Evolutionary conservation across 1,139 yeast species (phyloP).

Genomic region (Scheffersomyces illinoinensis): DNA sequence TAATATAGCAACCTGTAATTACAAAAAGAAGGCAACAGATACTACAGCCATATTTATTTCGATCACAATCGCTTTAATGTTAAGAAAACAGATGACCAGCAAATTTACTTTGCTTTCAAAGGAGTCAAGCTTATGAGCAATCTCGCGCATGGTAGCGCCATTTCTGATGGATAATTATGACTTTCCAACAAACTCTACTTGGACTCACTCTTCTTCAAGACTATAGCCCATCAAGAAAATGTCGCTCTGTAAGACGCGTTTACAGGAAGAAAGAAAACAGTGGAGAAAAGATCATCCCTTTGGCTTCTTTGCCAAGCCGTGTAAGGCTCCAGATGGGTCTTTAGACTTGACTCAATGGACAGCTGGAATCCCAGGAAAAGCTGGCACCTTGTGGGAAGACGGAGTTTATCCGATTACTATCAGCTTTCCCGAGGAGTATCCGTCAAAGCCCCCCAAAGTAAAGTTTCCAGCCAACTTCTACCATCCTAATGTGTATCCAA

Average conservation of each 20-base stretch:
- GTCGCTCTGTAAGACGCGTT: constrained; percentile 71
- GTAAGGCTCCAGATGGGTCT: constrained; percentile 74
- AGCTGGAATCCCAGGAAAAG: constrained; percentile 94
- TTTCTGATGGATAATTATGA: neutral
- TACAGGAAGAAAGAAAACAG: constrained; percentile 87
- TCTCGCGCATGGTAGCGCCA: constrained; percentile 1
- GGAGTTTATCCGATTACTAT: constrained; percentile 88
- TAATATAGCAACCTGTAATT: neutral
- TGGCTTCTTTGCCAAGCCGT: constrained; percentile 93
- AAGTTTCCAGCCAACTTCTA: constrained; percentile 85
- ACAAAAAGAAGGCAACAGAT: no score
- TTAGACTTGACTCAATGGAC: constrained; percentile 86
- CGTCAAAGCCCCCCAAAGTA: constrained; percentile 95
- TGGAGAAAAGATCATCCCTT: constrained; percentile 99
- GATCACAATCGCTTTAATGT: no score
- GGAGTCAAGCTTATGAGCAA: neutral
- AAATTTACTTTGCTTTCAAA: no score
- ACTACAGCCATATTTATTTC: neutral
- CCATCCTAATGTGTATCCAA: constrained; percentile 96
- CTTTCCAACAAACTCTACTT: neutral
- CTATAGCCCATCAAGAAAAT: constrained; percentile 6
- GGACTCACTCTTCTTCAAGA: neutral
- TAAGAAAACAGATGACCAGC: neutral
- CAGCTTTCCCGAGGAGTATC: constrained; percentile 85
- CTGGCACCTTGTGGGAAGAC: constrained; percentile 82